A percentile compares a stretch with the other conserved stretches of the same genome.
Conservation (phyloP, 192 early-diverging fungal genomes). For the Rhizophagus prolifer region DNA sequence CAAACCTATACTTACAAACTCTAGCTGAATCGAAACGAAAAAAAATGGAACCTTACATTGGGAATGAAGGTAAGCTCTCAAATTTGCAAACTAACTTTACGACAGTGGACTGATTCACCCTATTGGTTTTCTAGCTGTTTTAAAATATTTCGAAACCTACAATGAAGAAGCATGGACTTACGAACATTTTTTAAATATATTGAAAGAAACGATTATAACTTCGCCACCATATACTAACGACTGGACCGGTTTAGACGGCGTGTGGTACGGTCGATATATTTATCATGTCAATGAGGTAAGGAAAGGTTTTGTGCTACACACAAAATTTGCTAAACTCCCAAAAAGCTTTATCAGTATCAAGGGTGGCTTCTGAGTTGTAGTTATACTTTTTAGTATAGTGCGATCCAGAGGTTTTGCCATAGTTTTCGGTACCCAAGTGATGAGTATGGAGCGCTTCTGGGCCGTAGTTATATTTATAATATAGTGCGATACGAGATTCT, state of each 20-base stretch:
- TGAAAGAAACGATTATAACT: constrained; percentile 10
- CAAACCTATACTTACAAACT: constrained; percentile 10
- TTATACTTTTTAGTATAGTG: constrained; percentile 18
- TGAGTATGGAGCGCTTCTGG: constrained; percentile 23
- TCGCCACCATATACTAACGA: constrained; percentile 8
- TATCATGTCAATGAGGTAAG: constrained; percentile 5
- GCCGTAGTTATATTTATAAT: constrained; percentile 19
- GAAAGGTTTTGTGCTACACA: neutral
- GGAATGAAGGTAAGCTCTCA: constrained; percentile 16
- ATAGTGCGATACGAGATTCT: constrained; percentile 6
- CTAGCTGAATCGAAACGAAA: constrained; percentile 22
- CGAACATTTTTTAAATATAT: constrained; percentile 23
- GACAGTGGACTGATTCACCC: neutral
- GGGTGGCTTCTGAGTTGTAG: constrained; percentile 22
- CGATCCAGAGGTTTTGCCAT: constrained; percentile 23
- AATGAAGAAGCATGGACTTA: constrained; percentile 12
- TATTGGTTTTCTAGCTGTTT: constrained; percentile 20
- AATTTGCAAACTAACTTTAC: neutral
- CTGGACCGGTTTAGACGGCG: constrained; percentile 20
- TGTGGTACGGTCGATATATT: neutral
- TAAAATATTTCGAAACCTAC: constrained; percentile 20
- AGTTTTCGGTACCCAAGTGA: constrained; percentile 23
- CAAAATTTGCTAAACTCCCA: constrained; percentile 9
- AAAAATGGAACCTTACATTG: constrained; percentile 18
- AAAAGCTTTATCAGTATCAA: constrained; percentile 16